Conservation (phyloP, 2,329 filamentous ascomycete genomes). For the Cercospora sp. region DNA sequence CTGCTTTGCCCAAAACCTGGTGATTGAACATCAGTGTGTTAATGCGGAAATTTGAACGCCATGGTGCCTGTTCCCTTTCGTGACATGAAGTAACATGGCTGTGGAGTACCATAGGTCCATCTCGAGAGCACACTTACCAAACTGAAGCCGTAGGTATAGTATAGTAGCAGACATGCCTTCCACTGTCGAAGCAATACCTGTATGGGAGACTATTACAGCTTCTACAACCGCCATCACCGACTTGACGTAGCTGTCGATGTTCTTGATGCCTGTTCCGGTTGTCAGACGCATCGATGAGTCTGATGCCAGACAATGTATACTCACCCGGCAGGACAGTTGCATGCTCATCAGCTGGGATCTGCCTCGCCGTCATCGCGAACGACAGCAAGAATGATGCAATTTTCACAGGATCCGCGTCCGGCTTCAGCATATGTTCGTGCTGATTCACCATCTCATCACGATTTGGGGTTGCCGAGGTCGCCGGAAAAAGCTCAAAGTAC, state of each 20-base stretch:
- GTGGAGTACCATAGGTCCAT: neutral
- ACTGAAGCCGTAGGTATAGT: constrained; percentile 42
- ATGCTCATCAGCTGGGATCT: constrained; percentile 23
- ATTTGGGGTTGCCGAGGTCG: constrained; percentile 24
- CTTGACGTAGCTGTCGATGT: constrained; percentile 26
- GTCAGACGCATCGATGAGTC: neutral
- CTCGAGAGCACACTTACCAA: constrained; percentile 6
- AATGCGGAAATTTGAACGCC: neutral
- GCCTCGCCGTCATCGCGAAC: constrained; percentile 36
- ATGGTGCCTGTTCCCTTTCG: neutral
- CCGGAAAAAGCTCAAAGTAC: constrained; percentile 31
- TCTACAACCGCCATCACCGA: constrained; percentile 34
- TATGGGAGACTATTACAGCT: constrained; percentile 35
- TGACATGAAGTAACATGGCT: neutral
- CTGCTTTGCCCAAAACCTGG: constrained; percentile 38
- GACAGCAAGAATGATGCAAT: constrained; percentile 35
- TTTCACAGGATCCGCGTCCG: constrained; percentile 30
- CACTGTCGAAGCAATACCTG: constrained; percentile 37
- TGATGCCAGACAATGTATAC: neutral
- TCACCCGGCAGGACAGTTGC: constrained; percentile 9
- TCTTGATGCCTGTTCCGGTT: constrained; percentile 5
- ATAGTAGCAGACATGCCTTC: constrained; percentile 38
- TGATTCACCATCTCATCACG: constrained; percentile 30
- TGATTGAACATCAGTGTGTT: constrained; percentile 31
- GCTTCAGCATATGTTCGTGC: constrained; percentile 31